Base-by-base conservation (phyloP, 148 eudicot genomes). In the Heliosperma pusillum region DNA sequence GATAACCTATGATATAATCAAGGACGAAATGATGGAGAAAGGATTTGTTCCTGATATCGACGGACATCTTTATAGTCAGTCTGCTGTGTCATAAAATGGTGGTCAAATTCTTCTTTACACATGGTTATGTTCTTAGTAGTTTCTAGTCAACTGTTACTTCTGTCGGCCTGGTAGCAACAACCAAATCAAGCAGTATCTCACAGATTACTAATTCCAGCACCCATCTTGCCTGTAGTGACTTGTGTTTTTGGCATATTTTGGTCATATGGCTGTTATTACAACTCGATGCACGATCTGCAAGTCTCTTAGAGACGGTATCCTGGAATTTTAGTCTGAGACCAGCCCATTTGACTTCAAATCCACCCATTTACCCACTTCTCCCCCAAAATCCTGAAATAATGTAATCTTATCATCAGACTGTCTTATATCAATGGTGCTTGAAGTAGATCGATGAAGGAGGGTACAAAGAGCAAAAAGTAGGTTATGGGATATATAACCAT, bases 11-110 rank as follows among this genome's bases (percentile, higher is more conserved):
- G 89, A 86, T 74, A 83, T 88, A 59, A 79, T 89, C 15, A 89
- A 80, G 70, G 86, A 85, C 24, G 88, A 78, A n/a, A 88, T 89
- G 93, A 74, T 86, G 80, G 93, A 89, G 76, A 84, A 80, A 75
- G 93, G 93, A 62, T 89, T 86, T 70, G 76, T 74, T 74, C 91
- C 91, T 5, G 91, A 89, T 78, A 86, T 89, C 69, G 89, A 89
- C 47, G 93, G 89, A 60, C 93, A 88, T 83, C 73, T 89, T 72
- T 83, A 86, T 78, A 83, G 66, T 57, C 76, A 83, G 42, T 72
- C 87, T 11, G 60, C 79, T 24, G 59, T 17, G 22, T 53, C 81
- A 50, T 85, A 77, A 73, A 29, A 55, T 5, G 55, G 59, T 24
- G 13, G 22, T 52, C 3, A 29, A 59, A n/a, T 53, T 9, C 29